Evolutionary conservation across 2,329 filamentous ascomycete genomes (phyloP).

Genomic region (Fusarium transvaalense): DNA sequence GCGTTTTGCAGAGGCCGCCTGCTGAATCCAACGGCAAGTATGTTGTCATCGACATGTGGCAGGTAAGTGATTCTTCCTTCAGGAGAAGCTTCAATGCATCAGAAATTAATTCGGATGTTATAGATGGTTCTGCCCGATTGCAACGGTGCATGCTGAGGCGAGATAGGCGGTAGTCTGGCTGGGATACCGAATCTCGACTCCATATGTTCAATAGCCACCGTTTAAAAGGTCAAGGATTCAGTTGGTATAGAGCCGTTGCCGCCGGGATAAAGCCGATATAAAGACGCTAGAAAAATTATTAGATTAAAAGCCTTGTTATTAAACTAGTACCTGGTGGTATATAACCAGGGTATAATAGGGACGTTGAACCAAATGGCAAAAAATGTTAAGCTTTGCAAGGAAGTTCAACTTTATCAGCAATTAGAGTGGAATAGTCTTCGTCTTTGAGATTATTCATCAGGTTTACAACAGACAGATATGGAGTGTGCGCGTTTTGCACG

Average conservation of each 20-base stretch:
- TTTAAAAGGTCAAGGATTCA: background rate
- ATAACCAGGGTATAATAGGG: background rate
- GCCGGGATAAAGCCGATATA: background rate
- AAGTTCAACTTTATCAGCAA: background rate
- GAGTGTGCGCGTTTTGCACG: background rate
- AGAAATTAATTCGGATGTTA: background rate
- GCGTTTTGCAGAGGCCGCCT: conserved; percentile 30
- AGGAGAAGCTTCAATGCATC: rapidly evolving
- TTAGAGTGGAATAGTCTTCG: too few relatives aligned
- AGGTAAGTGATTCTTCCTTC: conserved; percentile 23
- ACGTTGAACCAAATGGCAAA: background rate
- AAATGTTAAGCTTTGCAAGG: background rate
- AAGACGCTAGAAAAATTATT: background rate
- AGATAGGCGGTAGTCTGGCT: background rate
- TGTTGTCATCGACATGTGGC: conserved; percentile 47
- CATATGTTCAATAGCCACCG: conserved; percentile 4
- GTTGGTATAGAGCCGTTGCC: background rate
- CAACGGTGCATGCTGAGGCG: conserved; percentile 11
- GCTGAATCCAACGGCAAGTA: conserved; percentile 36
- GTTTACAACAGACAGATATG: background rate
- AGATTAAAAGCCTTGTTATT: background rate
- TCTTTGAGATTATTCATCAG: too few relatives aligned
- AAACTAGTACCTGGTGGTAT: background rate
- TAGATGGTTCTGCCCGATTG: conserved; percentile 33
- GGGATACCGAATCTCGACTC: background rate